Base-by-base conservation (phyloP, 768 basidiomycete genomes). In the Suillus paluster region DNA sequence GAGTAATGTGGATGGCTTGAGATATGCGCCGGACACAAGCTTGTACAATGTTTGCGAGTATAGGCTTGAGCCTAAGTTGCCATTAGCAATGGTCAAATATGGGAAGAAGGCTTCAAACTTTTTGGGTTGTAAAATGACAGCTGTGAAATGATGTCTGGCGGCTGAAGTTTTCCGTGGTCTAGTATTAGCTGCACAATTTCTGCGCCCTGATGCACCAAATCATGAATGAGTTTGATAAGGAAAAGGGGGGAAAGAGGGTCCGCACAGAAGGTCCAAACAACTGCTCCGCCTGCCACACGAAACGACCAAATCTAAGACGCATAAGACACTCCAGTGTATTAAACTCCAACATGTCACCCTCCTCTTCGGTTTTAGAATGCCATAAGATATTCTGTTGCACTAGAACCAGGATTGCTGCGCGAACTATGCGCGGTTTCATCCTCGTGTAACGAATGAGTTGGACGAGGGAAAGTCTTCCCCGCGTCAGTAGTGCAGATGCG, bases 321-420 rank as follows among this genome's bases (percentile, higher is more conserved):
- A 87, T 79, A 39, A 97, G 80, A 72, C 95, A 95, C 70, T 95
- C 94, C 58, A 90, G 85, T 15, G 86, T 78, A 68, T 95, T 94
- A 64, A 97, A 79, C 72, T 97, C 95, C 53, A 92, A 81, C 61
- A 91, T 83, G 64, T 90, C 91, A 6, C 84, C 86, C 45, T 87
- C 89, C n/a, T 87, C 86, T 10, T 88, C 87, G 6, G 83, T 83
- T 42, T 83, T 83, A 10, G 89, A 84, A 70, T 95, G 92, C 92
- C 94, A 95, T 48, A 96, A 80, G 48, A 97, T 75, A 75, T 97
- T 95, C 72, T 98, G 96, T 71, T 98, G 96, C 19, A 96, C 82
- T 58, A 98, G 84, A 49, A 90, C 84, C 49, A 97, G 79, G 21
- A 96, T 77, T 21, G 86, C 83, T 30, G 88, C 87, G 58, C 90